Evolutionary conservation across 2,329 filamentous ascomycete genomes (phyloP).

Genomic region (Colletotrichum paranaense): DNA sequence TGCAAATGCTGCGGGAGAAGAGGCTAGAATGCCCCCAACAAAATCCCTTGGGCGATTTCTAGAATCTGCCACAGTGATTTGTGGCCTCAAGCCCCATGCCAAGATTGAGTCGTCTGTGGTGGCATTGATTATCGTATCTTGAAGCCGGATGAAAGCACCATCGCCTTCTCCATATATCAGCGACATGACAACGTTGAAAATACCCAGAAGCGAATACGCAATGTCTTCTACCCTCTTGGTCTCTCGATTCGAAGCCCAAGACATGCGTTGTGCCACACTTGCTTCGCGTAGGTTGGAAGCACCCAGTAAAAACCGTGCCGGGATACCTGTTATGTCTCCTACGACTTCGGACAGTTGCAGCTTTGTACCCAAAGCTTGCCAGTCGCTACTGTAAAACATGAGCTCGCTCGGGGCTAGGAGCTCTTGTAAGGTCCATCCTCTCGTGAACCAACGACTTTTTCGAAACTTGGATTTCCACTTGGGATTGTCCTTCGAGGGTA

Average conservation of each 20-base stretch:
- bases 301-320: slow-evolving; percentile 21
- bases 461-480: slow-evolving; percentile 9
- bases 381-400: slow-evolving; percentile 38
- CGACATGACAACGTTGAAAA: slow-evolving; percentile 36
- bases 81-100: slow-evolving; percentile 26
- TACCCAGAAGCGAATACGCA: slow-evolving; percentile 38
- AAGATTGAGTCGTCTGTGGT: slow-evolving; percentile 37
- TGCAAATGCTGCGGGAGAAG: not conserved
- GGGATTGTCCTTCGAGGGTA: not conserved
- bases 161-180: slow-evolving; percentile 37
- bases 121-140: slow-evolving; percentile 36
- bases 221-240: slow-evolving; percentile 36
- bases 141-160: slow-evolving; percentile 34
- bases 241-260: slow-evolving; percentile 34
- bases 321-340: slow-evolving; percentile 44
- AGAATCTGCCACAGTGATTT: too few relatives aligned
- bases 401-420: slow-evolving; percentile 40
- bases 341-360: slow-evolving; percentile 35
- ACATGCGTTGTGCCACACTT: slow-evolving; percentile 39
- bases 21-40: not conserved
- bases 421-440: slow-evolving; percentile 40
- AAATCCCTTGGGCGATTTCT: not conserved
- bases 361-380: slow-evolving; percentile 35
- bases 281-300: slow-evolving; percentile 7
- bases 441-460: slow-evolving; percentile 38